Evolutionary conservation across 805 yeast genomes (phyloP).

Genomic region (Candida saitoana): DNA sequence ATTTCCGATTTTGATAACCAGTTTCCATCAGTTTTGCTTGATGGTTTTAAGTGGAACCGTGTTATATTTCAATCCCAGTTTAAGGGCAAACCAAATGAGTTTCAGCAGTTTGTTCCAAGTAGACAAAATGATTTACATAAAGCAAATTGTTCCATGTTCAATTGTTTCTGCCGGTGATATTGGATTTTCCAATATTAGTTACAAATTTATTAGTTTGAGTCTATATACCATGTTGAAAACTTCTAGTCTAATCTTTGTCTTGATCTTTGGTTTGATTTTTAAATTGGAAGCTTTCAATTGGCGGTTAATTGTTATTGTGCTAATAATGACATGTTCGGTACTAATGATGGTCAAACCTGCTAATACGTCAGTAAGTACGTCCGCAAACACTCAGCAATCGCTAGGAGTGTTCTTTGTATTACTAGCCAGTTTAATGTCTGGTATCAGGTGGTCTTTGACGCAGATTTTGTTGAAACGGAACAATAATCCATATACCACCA

Average conservation of each 20-base stretch:
- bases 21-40: slow-evolving; percentile 76
- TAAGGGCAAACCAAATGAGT: slow-evolving; percentile 35
- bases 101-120: slow-evolving; percentile 16
- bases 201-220: slow-evolving; percentile 72
- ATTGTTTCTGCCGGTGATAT: slow-evolving; percentile 89
- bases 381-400: slow-evolving; percentile 17
- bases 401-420: slow-evolving; percentile 74
- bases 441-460: slow-evolving; percentile 92
- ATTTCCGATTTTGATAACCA: slow-evolving; percentile 81
- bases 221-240: slow-evolving; percentile 93
- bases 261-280: slow-evolving; percentile 81
- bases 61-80: slow-evolving; percentile 43
- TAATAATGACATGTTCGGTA: slow-evolving; percentile 80
- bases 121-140: slow-evolving; percentile 30
- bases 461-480: slow-evolving; percentile 70
- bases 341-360: slow-evolving; percentile 66
- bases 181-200: slow-evolving; percentile 84
- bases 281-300: slow-evolving; percentile 69
- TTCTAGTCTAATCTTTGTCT: slow-evolving; percentile 80
- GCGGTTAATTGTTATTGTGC: slow-evolving; percentile 65
- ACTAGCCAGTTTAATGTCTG: slow-evolving; percentile 75
- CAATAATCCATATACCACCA: slow-evolving; percentile 44
- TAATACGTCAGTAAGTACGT: slow-evolving; percentile 13
- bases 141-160: slow-evolving; percentile 76
- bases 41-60: slow-evolving; percentile 48